phyloP scores from a whole-genome alignment of 78 protist species.

The Neovahlkampfia damariscottae region DNA sequence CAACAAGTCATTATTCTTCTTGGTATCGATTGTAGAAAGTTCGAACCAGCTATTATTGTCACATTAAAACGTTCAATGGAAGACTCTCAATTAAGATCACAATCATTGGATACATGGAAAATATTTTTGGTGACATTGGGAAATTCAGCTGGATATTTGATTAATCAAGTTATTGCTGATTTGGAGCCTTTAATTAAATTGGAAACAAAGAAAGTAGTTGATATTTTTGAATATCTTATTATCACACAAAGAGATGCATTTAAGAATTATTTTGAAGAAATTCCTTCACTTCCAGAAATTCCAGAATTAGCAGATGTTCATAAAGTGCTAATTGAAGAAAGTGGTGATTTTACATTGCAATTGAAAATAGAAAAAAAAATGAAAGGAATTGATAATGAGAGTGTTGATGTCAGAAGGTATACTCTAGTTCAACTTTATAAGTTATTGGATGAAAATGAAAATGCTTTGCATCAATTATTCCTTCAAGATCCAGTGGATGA shows the following conservation, averaged over 20 bases:
- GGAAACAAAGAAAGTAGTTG: no score
- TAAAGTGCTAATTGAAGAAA: background rate
- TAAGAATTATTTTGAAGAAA: background rate
- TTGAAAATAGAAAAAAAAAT: no score
- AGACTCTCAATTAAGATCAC: background rate
- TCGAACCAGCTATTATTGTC: no score
- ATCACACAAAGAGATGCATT: background rate
- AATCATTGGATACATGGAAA: background rate
- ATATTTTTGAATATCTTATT: background rate
- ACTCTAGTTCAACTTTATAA: no score
- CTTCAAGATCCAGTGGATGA: no score
- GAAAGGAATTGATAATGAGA: no score
- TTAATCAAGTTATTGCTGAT: background rate
- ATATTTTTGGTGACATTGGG: background rate
- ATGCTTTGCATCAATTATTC: no score
- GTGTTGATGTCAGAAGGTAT: no score
- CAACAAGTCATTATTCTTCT: no score
- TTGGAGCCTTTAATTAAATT: no score
- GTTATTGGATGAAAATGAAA: no score
- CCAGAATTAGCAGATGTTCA: background rate
- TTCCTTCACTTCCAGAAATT: background rate
- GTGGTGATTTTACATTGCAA: background rate
- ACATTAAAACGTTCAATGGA: background rate
- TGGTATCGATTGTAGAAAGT: no score
- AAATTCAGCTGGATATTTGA: background rate